Evolutionary conservation across 2,329 filamentous ascomycete genomes (phyloP).

Genomic region (Alternaria brassicicola): DNA sequence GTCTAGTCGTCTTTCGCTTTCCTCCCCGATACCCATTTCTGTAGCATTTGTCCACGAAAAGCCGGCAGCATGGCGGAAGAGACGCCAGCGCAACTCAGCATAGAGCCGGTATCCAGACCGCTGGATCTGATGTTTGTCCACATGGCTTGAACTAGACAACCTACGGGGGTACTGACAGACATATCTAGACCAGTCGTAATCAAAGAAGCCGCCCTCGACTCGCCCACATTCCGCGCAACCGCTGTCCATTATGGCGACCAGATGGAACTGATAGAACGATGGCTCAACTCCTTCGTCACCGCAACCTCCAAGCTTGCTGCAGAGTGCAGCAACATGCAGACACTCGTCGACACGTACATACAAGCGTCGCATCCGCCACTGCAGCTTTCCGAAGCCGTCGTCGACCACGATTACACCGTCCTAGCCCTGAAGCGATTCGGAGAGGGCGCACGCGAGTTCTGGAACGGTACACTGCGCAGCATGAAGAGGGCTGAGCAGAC

Average conservation of each 20-base stretch:
- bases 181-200: slow-evolving; percentile 73
- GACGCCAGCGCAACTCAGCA: slow-evolving; percentile 34
- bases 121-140: slow-evolving; percentile 50
- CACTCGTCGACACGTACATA: slow-evolving; percentile 77
- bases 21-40: slow-evolving; percentile 10
- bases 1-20: slow-evolving; percentile 17
- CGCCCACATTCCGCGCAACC: slow-evolving; percentile 90
- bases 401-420: slow-evolving; percentile 95
- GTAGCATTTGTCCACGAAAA: background rate
- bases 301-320: slow-evolving; percentile 66
- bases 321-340: slow-evolving; percentile 77
- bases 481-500: slow-evolving; percentile 78
- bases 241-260: slow-evolving; percentile 88
- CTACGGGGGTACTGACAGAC: slow-evolving; percentile 12
- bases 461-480: slow-evolving; percentile 74
- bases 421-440: slow-evolving; percentile 83
- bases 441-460: slow-evolving; percentile 87
- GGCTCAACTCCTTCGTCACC: slow-evolving; percentile 78
- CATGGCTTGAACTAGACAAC: background rate
- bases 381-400: slow-evolving; percentile 77
- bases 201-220: slow-evolving; percentile 95
- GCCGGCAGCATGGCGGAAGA: slow-evolving; percentile 45
- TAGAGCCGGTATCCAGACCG: slow-evolving; percentile 50
- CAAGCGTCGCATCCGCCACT: slow-evolving; percentile 74
- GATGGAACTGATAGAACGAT: slow-evolving; percentile 87